Conservation (phyloP, 495 filamentous ascomycete species). For the Astrothelium macrocarpum region DNA sequence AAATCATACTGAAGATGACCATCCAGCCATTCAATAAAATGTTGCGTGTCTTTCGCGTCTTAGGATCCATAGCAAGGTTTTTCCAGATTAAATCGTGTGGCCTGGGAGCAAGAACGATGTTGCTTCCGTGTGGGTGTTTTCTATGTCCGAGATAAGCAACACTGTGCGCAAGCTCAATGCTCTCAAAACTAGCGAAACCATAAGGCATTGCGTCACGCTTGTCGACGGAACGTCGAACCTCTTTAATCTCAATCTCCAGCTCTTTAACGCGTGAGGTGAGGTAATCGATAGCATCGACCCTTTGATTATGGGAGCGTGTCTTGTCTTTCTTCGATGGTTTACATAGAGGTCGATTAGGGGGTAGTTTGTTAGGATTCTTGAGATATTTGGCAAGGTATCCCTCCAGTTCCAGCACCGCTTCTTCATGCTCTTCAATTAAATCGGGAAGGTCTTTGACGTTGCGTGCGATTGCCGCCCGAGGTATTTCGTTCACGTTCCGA, state of each 20-base stretch:
- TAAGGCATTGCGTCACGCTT: constrained; percentile 79
- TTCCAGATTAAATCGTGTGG: constrained; percentile 96
- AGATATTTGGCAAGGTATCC: constrained; percentile 78
- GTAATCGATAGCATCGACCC: constrained; percentile 91
- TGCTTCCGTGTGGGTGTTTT: constrained; percentile 73
- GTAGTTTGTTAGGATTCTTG: constrained; percentile 73
- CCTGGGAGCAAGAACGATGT: constrained; percentile 66
- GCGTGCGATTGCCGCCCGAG: constrained; percentile 72
- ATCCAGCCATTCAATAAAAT: constrained; percentile 80
- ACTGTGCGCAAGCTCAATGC: constrained; percentile 76
- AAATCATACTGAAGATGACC: constrained; percentile 67
- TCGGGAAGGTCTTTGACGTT: constrained; percentile 82
- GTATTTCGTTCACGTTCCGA: constrained; percentile 63
- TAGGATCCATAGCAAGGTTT: constrained; percentile 64
- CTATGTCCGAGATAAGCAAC: constrained; percentile 72
- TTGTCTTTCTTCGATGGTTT: constrained; percentile 63
- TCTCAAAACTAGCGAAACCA: constrained; percentile 88
- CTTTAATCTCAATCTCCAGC: constrained; percentile 74
- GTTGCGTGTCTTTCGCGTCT: constrained; percentile 57
- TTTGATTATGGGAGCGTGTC: constrained; percentile 51
- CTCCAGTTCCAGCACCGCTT: constrained; percentile 73
- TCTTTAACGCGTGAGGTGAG: constrained; percentile 73
- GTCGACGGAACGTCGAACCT: constrained; percentile 71
- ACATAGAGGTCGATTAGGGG: constrained; percentile 67
- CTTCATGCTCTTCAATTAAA: constrained; percentile 74